A percentile compares a stretch with the other conserved stretches of the same genome.
Conservation (phyloP, 768 basidiomycete genomes). For the Mycena amicta region DNA sequence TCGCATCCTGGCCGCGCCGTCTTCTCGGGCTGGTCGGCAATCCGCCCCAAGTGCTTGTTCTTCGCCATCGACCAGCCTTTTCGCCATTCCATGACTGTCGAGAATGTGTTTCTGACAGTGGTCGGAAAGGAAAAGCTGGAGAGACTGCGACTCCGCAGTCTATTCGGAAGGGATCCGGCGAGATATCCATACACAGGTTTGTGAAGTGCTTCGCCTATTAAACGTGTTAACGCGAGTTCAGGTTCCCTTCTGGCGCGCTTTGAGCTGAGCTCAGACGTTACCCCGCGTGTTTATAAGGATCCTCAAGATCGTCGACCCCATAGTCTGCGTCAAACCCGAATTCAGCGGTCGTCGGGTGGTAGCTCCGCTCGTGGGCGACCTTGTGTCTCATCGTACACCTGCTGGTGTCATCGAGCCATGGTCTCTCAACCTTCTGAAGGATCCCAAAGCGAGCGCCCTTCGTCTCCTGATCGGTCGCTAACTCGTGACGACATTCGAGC, state of each 20-base stretch:
- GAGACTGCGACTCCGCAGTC: background rate
- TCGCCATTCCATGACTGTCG: background rate
- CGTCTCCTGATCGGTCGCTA: background rate
- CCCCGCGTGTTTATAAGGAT: background rate
- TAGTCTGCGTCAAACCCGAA: background rate
- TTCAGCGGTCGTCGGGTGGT: background rate
- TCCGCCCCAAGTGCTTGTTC: background rate
- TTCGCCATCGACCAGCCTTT: slow-evolving; percentile 8
- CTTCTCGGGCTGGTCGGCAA: background rate
- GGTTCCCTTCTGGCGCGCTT: background rate
- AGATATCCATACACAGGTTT: background rate
- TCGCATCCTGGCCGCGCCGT: background rate
- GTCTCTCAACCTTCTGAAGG: background rate
- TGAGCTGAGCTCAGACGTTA: background rate
- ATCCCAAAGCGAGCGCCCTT: background rate
- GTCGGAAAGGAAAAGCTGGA: slow-evolving; percentile 1
- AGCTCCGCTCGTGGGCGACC: background rate
- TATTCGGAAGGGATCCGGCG: background rate
- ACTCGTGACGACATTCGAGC: background rate
- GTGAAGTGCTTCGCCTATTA: background rate
- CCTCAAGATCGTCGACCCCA: background rate
- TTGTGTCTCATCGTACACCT: background rate
- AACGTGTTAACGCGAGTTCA: no score
- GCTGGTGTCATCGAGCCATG: background rate
- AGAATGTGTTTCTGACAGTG: background rate